Base-by-base conservation (phyloP, 2,329 filamentous ascomycete genomes). In the Zymoseptoria ardabiliae region DNA sequence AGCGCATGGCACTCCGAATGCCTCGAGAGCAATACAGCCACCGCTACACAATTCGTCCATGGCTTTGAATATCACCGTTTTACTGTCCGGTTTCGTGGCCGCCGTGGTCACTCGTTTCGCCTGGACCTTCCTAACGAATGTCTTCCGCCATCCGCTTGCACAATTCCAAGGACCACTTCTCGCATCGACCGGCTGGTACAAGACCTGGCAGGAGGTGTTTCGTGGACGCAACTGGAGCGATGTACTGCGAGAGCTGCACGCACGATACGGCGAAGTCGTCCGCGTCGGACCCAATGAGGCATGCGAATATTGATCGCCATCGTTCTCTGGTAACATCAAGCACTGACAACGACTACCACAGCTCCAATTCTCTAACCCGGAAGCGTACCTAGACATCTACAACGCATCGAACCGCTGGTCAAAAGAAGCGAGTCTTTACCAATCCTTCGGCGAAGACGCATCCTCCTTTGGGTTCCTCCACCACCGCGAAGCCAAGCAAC, bases 301-400 rank as follows among this genome's bases (percentile, higher is more conserved):
- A 55, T 35, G 52, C 30, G 30, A 35, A 56, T 13, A 9, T 23
- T 5, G 22, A 50, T 23, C 48, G 48, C 17, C 53, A 21, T 35
- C 54, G 3, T 25, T n/a, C 5, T 30, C 22, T 22, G 19, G 22
- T 23, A 3, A 23, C 8, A 20, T 56, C 49, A 30, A 49, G 50
- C 13, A n/a, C 19, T 30, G 11, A 4, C 45, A 50, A 35, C 21
- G 22, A 22, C 23, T 21, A 6, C 10, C 19, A n/a, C 19, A 77
- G 74, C 72, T 78, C 30, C 75, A 78, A 60, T 78, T 78, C 66
- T 71, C 71, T 9, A 69, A 73, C 19, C 76, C 77, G 1, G 54
- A 71, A 8, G 75, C 73, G 22, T 79, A 78, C 63, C 68, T 75
- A 61, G 75, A 75, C 45, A 78, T 79, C 45, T 78, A 78, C 66